These are phyloP conservation scores for Botryotinia globosa DNA, from an alignment of 2,329 filamentous ascomycete genomes.

Conservation along the genomic window DNA sequence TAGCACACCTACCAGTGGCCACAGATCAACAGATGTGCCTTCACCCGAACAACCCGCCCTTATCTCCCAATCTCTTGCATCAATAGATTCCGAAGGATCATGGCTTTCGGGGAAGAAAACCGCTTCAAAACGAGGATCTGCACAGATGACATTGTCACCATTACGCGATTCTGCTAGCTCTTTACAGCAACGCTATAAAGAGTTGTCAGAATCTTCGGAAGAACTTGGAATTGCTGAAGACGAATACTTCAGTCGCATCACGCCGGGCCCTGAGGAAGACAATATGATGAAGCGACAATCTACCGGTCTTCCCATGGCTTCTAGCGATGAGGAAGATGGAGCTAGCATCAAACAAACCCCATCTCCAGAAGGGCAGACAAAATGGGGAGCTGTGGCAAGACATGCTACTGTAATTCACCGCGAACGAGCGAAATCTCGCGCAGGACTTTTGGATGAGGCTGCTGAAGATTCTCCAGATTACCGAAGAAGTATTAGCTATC, in stretches of 20 bases:
- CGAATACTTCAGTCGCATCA: constrained; percentile 65
- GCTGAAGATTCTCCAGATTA: constrained; percentile 23
- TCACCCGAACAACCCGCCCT: constrained; percentile 52
- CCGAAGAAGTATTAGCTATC: constrained; percentile 26
- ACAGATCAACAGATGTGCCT: constrained; percentile 41
- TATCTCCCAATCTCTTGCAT: constrained; percentile 82
- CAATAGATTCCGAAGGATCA: constrained; percentile 91
- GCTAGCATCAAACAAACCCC: constrained; percentile 39
- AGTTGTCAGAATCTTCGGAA: constrained; percentile 61
- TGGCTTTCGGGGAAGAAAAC: constrained; percentile 79
- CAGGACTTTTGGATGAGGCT: constrained; percentile 47
- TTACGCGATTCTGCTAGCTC: constrained; percentile 44
- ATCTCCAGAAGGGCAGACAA: constrained; percentile 31
- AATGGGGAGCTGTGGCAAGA: constrained; percentile 40
- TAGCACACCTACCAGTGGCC: constrained; percentile 47
- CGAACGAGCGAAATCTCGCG: constrained; percentile 54
- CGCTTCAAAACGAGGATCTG: constrained; percentile 48
- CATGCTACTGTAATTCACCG: constrained; percentile 65
- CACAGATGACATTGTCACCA: constrained; percentile 44
- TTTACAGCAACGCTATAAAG: constrained; percentile 46
- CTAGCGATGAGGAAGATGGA: constrained; percentile 58
- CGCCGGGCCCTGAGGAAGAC: constrained; percentile 40
- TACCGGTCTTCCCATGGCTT: constrained; percentile 47
- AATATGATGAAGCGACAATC: constrained; percentile 43
- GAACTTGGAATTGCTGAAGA: constrained; percentile 66